A percentile compares a stretch with the other conserved stretches of the same genome.
These are phyloP conservation scores for Verticillium klebahnii DNA, from an alignment of 2,329 filamentous ascomycete species.

Conservation along the genomic window DNA sequence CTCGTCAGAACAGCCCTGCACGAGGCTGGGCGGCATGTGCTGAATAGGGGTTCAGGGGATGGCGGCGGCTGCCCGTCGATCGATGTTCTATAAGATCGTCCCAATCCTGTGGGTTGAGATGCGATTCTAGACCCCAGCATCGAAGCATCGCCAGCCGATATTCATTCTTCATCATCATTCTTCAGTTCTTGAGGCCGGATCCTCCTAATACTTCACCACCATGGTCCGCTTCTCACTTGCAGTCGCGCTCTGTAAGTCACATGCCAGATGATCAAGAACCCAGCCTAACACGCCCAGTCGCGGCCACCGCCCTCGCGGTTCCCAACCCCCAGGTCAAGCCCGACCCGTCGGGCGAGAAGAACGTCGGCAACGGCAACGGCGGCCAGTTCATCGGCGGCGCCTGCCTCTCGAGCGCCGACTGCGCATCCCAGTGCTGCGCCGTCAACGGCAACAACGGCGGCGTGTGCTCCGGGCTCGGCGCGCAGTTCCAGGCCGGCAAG, in stretches of 20 bases:
- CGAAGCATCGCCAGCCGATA: background rate
- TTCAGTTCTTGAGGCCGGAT: background rate
- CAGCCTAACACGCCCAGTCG: slow-evolving; percentile 5
- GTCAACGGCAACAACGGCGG: slow-evolving; percentile 18
- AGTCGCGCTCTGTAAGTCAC: slow-evolving; percentile 9
- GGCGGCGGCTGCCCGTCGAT: background rate
- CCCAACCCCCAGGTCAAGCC: slow-evolving; percentile 8
- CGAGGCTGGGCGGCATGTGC: background rate
- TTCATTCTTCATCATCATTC: background rate
- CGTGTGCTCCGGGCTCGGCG: slow-evolving; percentile 20
- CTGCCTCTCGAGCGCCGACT: slow-evolving; percentile 21
- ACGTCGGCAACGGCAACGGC: slow-evolving; percentile 20
- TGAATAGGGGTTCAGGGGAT: background rate
- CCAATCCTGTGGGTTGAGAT: background rate
- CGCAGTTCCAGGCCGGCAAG: slow-evolving; percentile 21
- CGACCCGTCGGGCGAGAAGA: slow-evolving; percentile 21
- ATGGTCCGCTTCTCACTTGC: slow-evolving; percentile 11
- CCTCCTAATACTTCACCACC: background rate
- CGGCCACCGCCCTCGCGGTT: slow-evolving; percentile 11
- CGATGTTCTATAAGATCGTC: background rate
- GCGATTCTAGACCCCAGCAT: background rate
- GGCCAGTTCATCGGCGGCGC: slow-evolving; percentile 24
- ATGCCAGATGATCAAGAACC: slow-evolving; percentile 9
- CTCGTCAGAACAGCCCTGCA: background rate
- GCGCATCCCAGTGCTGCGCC: slow-evolving; percentile 19